Base-by-base conservation (phyloP, 73 alveolate species). In the Paraurostyla sp. region DNA sequence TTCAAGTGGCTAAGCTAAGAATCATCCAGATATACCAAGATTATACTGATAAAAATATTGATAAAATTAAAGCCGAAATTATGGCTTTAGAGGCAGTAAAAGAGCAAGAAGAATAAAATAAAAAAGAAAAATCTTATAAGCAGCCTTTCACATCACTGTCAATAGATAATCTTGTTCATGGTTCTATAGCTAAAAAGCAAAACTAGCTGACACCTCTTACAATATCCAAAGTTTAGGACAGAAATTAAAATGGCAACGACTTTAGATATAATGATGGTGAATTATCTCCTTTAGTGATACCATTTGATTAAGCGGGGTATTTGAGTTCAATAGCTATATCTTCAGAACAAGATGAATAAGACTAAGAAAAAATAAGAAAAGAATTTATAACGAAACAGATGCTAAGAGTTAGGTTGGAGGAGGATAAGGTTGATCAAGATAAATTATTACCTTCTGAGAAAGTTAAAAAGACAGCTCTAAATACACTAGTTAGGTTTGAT, bases 21-120 rank as follows among this genome's bases (percentile, higher is more conserved):
- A 83, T 96, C 76, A 94, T 92, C 45, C 87, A 92, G 63, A 56
- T 95, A 68, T 97, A 96, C 87, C 87, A 92, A 41, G 89, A 90
- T 33, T 97, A 94, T 88, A 56, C 90, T 38, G 90, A 69, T 38
- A 91, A 96, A 49, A 94, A 95, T 62, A 87, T 54, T 50, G 97
- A 92, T 36, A 92, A 90, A 36, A 78, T 92, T 51, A 93, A 86
- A 42, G 56, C 38, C 33, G 98, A 73, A 81, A 75, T 87, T 25
- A 63, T 86, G 32, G 59, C 71, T 32, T 63, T 65, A 18, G 50
- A 69, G 33, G 68, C 65, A 63, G 76, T 62, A 22, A 89, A 82
- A 25, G 68, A 27, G 9, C 35, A 56, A 25, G 35, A 42, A 56
- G 16, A 42, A 0, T 60, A 60, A 4, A 41, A 62, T 7, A 40